These are phyloP conservation scores for Microstegium vimineum DNA, from an alignment of 176 grass and related monocot species.

Conservation along the genomic window DNA sequence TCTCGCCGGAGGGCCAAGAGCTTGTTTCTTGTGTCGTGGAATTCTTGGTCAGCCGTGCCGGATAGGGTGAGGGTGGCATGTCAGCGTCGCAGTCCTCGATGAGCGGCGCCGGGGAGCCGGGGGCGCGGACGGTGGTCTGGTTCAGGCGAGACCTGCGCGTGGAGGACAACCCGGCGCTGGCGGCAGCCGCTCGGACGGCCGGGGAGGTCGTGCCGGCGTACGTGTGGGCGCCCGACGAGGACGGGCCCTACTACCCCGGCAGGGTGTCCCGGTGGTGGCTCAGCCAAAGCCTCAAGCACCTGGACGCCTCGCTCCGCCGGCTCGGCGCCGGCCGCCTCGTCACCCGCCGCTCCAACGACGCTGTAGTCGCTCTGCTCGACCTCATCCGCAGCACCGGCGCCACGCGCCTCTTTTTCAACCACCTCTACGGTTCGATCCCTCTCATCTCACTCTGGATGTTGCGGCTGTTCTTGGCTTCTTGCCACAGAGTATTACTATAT, in stretches of 20 bases:
- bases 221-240: constrained; percentile 93
- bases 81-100: constrained; percentile 40
- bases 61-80: constrained; percentile 30
- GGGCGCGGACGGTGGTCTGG: constrained; percentile 70
- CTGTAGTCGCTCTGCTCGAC: constrained; percentile 65
- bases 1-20: background rate
- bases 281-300: constrained; percentile 80
- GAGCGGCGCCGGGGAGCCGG: constrained; percentile 41
- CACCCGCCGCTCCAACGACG: constrained; percentile 63
- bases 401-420: constrained; percentile 92
- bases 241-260: constrained; percentile 76
- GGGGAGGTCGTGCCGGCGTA: constrained; percentile 72
- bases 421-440: constrained; percentile 72
- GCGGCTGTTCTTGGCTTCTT: constrained; percentile 1
- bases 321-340: constrained; percentile 72
- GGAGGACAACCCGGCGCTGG: constrained; percentile 87
- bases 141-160: constrained; percentile 85
- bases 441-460: background rate
- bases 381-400: constrained; percentile 62
- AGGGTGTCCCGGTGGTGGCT: constrained; percentile 98
- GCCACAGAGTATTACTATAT: background rate
- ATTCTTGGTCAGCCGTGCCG: constrained; percentile 19
- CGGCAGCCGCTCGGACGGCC: constrained; percentile 52
- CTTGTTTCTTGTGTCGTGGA: background rate
- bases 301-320: constrained; percentile 77